Evolutionary conservation across 2,329 filamentous ascomycete genomes (phyloP), one percentile per base, ranked within the genome.

Genomic region (Scortechinia acanthostroma): DNA sequence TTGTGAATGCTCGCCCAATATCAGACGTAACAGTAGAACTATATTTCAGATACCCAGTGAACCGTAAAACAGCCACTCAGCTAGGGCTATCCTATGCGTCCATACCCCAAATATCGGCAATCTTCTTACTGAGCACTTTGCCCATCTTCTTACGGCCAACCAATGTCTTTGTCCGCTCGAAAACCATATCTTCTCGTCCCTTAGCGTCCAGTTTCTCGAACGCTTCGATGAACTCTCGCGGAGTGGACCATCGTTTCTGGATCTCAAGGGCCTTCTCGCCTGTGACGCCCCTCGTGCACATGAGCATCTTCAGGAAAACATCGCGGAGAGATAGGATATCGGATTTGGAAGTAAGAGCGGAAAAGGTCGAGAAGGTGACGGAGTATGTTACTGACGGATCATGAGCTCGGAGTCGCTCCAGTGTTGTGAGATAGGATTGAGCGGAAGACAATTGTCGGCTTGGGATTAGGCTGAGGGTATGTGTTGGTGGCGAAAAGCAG

Each of bases 231-330:
- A 93, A 77, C 1, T 79, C 77, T 47, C 76, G 69, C 0, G 88
- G 88, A 2, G 87, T 91, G 51, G 73, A 77, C 85, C 87, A 93
- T n/a, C 72, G 66, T 52, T 79, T 81, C 56, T 91, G 87, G 13
- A 93, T 88, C 61, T 88, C 86, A 3, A 91, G 61, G 0, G 88
- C 88, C 54, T 86, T 88, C 53, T 91, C 86, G 2, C 83, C 85
- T 1, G 84, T 87, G 13, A 93, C 70, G 1, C 86, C 85, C 45
- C 76, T 76, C 2, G 77, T 88, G 50, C 84, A 88, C 86, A 93
- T 90, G 42, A 93, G 72, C 86, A 93, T 91, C 61, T 91, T 91
- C 21, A 93, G 65, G 52, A 79, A 91, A 0, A 91, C 61, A 53
- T 93, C 88, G 46, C 85, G 71, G 6, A 91, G 65, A 0, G 86